phyloP scores from a whole-genome alignment of 352 stramenopile genomes.

The Globisporangium camurandrum region DNA sequence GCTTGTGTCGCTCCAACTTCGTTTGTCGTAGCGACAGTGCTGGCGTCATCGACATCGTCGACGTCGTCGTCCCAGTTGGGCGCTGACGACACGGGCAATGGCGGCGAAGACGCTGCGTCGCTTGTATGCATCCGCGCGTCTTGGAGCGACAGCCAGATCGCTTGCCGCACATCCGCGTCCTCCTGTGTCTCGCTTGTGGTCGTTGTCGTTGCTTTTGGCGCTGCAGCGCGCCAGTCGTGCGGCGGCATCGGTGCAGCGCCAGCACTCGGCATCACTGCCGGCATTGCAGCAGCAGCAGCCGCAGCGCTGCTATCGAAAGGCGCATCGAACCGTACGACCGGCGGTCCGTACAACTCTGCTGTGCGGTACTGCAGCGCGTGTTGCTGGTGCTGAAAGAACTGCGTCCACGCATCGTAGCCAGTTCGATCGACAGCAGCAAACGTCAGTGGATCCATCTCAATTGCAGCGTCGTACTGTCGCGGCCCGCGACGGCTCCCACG shows the following conservation, averaged over 20 bases:
- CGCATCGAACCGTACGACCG: background rate
- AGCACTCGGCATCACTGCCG: background rate
- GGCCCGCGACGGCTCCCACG: slow-evolving; percentile 26
- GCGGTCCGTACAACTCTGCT: slow-evolving; percentile 1
- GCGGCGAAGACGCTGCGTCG: slow-evolving; percentile 8
- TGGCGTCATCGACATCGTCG: background rate
- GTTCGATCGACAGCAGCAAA: slow-evolving; percentile 47
- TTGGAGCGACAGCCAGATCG: slow-evolving; percentile 50
- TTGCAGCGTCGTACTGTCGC: slow-evolving; percentile 23
- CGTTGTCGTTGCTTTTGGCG: background rate
- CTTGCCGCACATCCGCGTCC: slow-evolving; percentile 43
- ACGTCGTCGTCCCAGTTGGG: slow-evolving; percentile 34
- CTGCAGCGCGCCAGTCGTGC: background rate
- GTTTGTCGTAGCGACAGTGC: background rate
- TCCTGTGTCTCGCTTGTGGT: slow-evolving; percentile 17
- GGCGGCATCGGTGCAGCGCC: slow-evolving; percentile 1
- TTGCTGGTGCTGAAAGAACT: slow-evolving; percentile 55
- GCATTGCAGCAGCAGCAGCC: background rate
- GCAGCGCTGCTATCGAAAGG: background rate
- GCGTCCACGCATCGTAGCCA: slow-evolving; percentile 42
- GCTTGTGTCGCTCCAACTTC: slow-evolving; percentile 5
- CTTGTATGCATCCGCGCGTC: slow-evolving; percentile 4
- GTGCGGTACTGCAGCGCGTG: slow-evolving; percentile 14
- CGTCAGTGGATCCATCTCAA: slow-evolving; percentile 32
- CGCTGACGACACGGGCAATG: slow-evolving; percentile 30